phyloP scores from a whole-genome alignment of 176 grass and related monocot species.

The Zoysia pacifica region DNA sequence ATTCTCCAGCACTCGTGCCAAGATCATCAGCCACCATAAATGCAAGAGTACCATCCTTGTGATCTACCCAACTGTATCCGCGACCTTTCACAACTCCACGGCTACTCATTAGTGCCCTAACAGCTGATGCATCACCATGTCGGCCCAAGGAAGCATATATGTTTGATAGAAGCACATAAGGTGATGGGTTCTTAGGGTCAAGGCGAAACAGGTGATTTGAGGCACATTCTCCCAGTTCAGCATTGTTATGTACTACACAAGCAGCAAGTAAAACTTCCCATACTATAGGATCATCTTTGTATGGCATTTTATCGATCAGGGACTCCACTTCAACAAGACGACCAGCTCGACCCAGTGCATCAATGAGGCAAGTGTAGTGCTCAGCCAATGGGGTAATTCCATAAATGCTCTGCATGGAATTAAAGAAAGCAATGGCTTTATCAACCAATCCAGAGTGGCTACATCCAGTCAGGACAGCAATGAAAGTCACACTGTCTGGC shows the following conservation, averaged over 20 bases:
- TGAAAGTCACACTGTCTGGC: constrained; percentile 77
- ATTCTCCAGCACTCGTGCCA: constrained; percentile 28
- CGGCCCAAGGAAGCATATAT: constrained; percentile 80
- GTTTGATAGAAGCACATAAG: constrained; percentile 89
- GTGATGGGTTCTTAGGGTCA: constrained; percentile 73
- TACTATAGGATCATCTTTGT: constrained; percentile 66
- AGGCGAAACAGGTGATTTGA: constrained; percentile 66
- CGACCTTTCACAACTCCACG: constrained; percentile 71
- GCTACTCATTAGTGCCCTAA: constrained; percentile 71
- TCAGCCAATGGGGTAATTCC: constrained; percentile 63
- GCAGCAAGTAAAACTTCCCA: constrained; percentile 89
- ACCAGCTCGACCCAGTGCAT: constrained; percentile 73
- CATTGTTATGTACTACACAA: constrained; percentile 77
- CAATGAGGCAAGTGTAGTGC: constrained; percentile 90
- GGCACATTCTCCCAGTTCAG: constrained; percentile 61
- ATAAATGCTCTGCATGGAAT: constrained; percentile 62
- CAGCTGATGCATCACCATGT: constrained; percentile 62
- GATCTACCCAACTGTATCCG: constrained; percentile 82
- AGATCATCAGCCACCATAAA: constrained; percentile 76
- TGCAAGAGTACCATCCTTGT: constrained; percentile 56
- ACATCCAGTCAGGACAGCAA: constrained; percentile 78
- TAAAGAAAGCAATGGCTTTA: constrained; percentile 56
- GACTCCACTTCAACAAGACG: constrained; percentile 65
- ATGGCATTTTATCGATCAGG: constrained; percentile 62
- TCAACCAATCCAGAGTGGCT: constrained; percentile 69